Evolutionary conservation across 2,329 filamentous ascomycete genomes (phyloP).

Genomic region (Teratosphaeria destructans): DNA sequence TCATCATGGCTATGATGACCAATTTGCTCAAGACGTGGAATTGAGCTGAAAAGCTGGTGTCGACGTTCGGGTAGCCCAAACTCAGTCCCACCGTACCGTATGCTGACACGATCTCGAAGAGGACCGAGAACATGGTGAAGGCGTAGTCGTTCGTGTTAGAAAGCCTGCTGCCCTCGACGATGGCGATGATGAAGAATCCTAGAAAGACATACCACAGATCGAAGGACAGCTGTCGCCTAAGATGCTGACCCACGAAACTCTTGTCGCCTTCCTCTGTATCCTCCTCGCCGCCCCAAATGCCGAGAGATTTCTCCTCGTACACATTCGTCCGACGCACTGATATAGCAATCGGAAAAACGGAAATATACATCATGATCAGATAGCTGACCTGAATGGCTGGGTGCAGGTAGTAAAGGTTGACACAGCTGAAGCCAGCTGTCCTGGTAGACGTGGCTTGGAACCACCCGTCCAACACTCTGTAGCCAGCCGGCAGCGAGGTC

Average conservation of each 20-base stretch:
- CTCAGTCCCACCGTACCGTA: slow-evolving; percentile 92
- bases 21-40: slow-evolving; percentile 63
- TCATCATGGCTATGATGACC: slow-evolving; percentile 56
- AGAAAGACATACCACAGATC: slow-evolving; percentile 96
- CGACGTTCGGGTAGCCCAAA: slow-evolving; percentile 64
- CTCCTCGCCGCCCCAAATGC: slow-evolving; percentile 52
- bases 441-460: slow-evolving; percentile 86
- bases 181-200: slow-evolving; percentile 84
- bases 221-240: slow-evolving; percentile 88
- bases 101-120: slow-evolving; percentile 82
- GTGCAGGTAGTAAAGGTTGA: slow-evolving; percentile 68
- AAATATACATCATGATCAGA: slow-evolving; percentile 99
- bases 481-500: slow-evolving; percentile 55
- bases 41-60: slow-evolving; percentile 72
- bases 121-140: slow-evolving; percentile 42
- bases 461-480: slow-evolving; percentile 71
- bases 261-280: slow-evolving; percentile 47
- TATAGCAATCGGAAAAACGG: slow-evolving; percentile 92
- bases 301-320: slow-evolving; percentile 82
- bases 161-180: slow-evolving; percentile 69
- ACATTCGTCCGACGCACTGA: slow-evolving; percentile 90
- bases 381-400: slow-evolving; percentile 90
- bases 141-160: slow-evolving; percentile 47
- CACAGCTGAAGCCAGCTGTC: slow-evolving; percentile 79
- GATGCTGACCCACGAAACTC: slow-evolving; percentile 82